Evolutionary conservation across 2,329 filamentous ascomycete genomes (phyloP), one percentile per base, ranked within the genome.

Genomic region (Penicillium sumatraense): DNA sequence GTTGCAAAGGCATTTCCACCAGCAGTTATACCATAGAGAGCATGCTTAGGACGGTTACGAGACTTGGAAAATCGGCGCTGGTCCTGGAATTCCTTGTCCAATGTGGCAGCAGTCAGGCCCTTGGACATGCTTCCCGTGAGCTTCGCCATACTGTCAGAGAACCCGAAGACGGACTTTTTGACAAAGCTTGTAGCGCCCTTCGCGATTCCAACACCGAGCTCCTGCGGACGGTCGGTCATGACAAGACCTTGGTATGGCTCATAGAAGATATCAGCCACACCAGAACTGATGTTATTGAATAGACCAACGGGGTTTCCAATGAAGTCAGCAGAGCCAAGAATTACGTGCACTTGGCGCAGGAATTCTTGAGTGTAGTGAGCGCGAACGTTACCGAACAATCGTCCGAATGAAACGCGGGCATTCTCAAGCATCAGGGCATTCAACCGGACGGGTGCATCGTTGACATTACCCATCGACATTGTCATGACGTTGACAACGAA

Each of bases 71-170:
- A 99, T 55, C 96, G 90, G 50, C 95, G 88, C 57, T 93, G 88
- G 73, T 98, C 93, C 73, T 99, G 96, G 79, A 98, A 99, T 71
- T 99, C 93, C 75, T 99, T 98, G 79, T 99, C 95, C 62, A 99
- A 84, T 5, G 93, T 97, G 16, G 95, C 95, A 29, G 93, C 95
- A 2, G 95, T 92, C 45, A 99, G 85, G 56, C 95, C 95, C 78
- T 99, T 99, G 64, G 93, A 96, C 75, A 99, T 89, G 73, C 91
- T 96, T 50, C 96, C 96, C 1, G 96, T 99, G 72, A 98, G 90
- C 72, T 99, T 99, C 65, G 93, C 95, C 78, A 99, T 93, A 68
- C 91, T 96, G 79, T 99, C 96, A 1, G 90, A 96, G 72, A 99
- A 90, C 42, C 95, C 96, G 74, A 96, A 99, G 10, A 99, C 93